Conservation (phyloP, 768 basidiomycete genomes). For the Panellus pusillus region DNA sequence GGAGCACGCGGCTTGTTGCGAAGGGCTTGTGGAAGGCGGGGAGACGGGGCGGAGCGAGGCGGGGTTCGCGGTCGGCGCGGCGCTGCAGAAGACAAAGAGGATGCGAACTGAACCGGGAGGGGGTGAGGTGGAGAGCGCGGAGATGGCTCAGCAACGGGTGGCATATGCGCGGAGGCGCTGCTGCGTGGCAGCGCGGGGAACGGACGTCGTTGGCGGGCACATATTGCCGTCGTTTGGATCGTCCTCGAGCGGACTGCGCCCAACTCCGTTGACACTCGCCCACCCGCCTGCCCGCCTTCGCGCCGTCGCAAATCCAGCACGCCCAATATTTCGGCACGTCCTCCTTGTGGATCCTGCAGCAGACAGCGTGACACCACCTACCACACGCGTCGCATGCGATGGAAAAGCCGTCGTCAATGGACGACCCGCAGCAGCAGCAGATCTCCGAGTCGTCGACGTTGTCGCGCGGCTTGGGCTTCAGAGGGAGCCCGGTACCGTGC, state of each 20-base stretch:
- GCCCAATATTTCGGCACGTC: slow-evolving; percentile 72
- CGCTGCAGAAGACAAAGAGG: slow-evolving; percentile 5
- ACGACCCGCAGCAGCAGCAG: slow-evolving; percentile 79
- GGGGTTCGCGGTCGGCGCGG: slow-evolving; percentile 28
- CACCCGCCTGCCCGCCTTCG: slow-evolving; percentile 2
- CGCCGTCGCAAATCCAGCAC: slow-evolving; percentile 64
- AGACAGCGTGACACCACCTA: slow-evolving; percentile 83
- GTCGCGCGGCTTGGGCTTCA: not conserved
- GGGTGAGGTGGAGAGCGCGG: slow-evolving; percentile 31
- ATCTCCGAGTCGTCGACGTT: slow-evolving; percentile 43
- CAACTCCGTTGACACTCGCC: too few relatives aligned
- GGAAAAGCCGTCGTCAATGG: slow-evolving; percentile 78
- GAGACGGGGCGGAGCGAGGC: slow-evolving; percentile 33
- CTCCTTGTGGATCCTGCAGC: slow-evolving; percentile 62
- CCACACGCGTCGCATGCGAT: slow-evolving; percentile 84
- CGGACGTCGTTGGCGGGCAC: slow-evolving; percentile 45
- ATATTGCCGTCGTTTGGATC: slow-evolving; percentile 39
- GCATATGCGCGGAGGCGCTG: too few relatives aligned
- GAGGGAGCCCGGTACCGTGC: not conserved
- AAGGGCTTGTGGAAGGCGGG: slow-evolving; percentile 37
- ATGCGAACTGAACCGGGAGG: slow-evolving; percentile 6
- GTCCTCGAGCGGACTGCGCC: slow-evolving; percentile 17
- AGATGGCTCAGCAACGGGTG: slow-evolving; percentile 64
- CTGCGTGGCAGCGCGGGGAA: slow-evolving; percentile 38
- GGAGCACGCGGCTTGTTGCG: slow-evolving; percentile 63